Evolutionary conservation across 805 yeast genomes (phyloP).

Genomic region (Barnettozyma salicaria): DNA sequence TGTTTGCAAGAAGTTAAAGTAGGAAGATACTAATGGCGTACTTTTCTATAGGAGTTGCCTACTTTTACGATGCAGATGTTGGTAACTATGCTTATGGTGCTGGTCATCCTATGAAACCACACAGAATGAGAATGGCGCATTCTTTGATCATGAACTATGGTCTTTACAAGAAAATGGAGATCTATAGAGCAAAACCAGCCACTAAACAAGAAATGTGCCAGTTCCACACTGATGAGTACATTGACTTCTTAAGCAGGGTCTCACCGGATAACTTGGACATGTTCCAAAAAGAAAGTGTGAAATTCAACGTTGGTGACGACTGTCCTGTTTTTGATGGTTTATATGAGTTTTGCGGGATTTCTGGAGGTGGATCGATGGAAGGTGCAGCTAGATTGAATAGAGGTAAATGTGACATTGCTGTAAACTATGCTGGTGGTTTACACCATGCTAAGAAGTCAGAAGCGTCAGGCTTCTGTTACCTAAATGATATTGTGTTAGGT

Average conservation of each 20-base stretch:
- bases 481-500: slow-evolving; percentile 89
- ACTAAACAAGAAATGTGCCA: slow-evolving; percentile 70
- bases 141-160: slow-evolving; percentile 83
- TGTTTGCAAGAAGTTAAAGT: background rate
- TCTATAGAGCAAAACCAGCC: slow-evolving; percentile 79
- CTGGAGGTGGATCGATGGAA: slow-evolving; percentile 91
- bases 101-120: slow-evolving; percentile 98
- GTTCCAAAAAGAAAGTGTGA: slow-evolving; percentile 48
- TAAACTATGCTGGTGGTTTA: slow-evolving; percentile 94
- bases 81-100: slow-evolving; percentile 97
- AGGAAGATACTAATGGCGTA: slow-evolving; percentile 11
- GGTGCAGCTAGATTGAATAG: slow-evolving; percentile 82
- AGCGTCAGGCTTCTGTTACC: slow-evolving; percentile 93
- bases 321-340: slow-evolving; percentile 90
- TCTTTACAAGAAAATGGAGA: slow-evolving; percentile 83
- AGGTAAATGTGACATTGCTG: slow-evolving; percentile 89
- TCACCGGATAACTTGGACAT: slow-evolving; percentile 83
- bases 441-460: slow-evolving; percentile 95
- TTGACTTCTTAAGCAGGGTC: slow-evolving; percentile 83
- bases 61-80: slow-evolving; percentile 83
- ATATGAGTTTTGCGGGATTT: slow-evolving; percentile 81
- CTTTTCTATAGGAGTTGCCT: slow-evolving; percentile 45
- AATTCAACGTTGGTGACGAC: slow-evolving; percentile 95
- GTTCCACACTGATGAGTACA: slow-evolving; percentile 88
- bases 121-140: slow-evolving; percentile 88